Evolutionary conservation across 1,284 basidiomycete genomes (phyloP), one percentile per base, ranked within the genome.

Genomic region (Polyporus tsugae): DNA sequence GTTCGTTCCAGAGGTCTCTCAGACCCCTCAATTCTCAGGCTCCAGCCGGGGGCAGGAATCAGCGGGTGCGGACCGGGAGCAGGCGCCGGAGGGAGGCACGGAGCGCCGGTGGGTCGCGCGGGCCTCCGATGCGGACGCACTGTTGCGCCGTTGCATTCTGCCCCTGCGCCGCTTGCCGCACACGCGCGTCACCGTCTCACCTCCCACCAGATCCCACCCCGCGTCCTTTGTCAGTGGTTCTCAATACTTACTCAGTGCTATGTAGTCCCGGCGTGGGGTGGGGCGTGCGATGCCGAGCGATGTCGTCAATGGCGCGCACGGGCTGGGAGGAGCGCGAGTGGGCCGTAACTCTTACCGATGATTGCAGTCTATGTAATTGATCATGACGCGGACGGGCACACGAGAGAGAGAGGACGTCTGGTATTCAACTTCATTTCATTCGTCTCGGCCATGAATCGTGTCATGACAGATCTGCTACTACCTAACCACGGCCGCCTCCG

Each of bases 401-500:
- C 55, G n/a, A 15, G 38, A 42, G n/a, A 15, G 38, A 42, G 35
- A 36, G 33, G 7, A 22, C 13, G 19, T 15, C 22, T 13, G 25
- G 33, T 57, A 7, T 49, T 64, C 65, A 67, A 67, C 65, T 66
- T 62, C 66, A 29, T 67, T 61, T 22, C 46, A 53, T 60, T 67
- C 64, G 52, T 66, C 33, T 35, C 33, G 33, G 29, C 33, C 33
- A 38, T 38, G 33, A 58, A n/a, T 36, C 64, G 64, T 62, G 61
- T 62, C 53, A 60, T 60, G 62, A 67, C 62, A 67, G 62, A 38
- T 49, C 41, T 44, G 61, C 60, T 62, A 58, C 44, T 66, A 67
- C 66, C 62, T 67, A 67, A 38, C 60, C 55, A 57, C 62, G 44
- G 49, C 58, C 66, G 46, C 9, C 61, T 25, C 33, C 41, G 60